Base-by-base conservation (phyloP, 108 stramenopile species). In the Asterionellopsis glacialis region DNA sequence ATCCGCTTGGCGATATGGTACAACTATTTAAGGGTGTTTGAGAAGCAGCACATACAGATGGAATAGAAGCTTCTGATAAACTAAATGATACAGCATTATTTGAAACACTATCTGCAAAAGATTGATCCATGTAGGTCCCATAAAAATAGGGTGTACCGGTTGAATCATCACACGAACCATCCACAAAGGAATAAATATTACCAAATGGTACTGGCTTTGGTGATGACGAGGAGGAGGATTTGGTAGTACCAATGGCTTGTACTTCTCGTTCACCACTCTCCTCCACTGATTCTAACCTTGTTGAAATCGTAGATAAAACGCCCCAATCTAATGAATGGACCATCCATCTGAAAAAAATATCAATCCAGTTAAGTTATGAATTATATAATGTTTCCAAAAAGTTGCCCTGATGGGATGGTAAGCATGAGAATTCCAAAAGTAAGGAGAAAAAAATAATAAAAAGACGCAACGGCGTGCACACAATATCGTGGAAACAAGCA, bases 121-220 rank as follows among this genome's bases (percentile, higher is more conserved):
- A 70, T 44, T 77, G 76, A 51, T 83, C 79, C 65, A 83, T 51
- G 50, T 72, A 68, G 33, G 74, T 74, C 21, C 73, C 73, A 39
- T 80, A 80, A 38, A 83, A 70, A 52, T 83, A 83, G 9, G 77
- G 79, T 12, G 62, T 68, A n/a, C 82, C 82, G 11, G 78, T 79
- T 18, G 72, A 61, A 51, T 74, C 77, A n/a, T 56, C 58, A 50
- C 73, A 75, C 14, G 75, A 6, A 16, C 82, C 82, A 64, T 83
- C 82, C 7, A 76, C 82, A 63, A 83, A 83, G 39, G 65, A 68
- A 55, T 83, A 78, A 13, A 78, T 51, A 61, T 80, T 79, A 11
- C 82, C 82, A 74, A 81, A 76, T 12, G 80, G 72, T 50, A 73
- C 39, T 6, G 63, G 18, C 13, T 12, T 48, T 33, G 51, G 21